Evolutionary conservation across 805 yeast genomes (phyloP).

Genomic region (Torulaspora delbrueckii): DNA sequence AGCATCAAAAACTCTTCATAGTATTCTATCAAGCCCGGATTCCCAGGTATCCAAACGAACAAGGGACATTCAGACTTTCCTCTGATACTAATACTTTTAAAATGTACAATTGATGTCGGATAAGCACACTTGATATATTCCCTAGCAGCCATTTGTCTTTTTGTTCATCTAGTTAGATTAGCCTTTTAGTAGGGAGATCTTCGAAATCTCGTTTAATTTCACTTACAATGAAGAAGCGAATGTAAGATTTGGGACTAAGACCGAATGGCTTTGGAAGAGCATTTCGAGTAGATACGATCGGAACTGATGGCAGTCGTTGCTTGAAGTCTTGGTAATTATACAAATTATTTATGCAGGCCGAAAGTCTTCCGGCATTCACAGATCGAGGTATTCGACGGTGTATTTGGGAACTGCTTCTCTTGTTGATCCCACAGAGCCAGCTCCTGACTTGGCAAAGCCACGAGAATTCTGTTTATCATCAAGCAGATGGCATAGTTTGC

Average conservation of each 20-base stretch:
- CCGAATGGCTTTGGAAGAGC: no score
- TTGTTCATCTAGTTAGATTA: neutral
- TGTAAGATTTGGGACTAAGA: no score
- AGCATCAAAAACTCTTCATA: slow-evolving; percentile 50
- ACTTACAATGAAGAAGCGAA: neutral
- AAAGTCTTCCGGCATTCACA: slow-evolving; percentile 4
- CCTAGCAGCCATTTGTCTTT: slow-evolving; percentile 9
- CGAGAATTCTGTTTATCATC: slow-evolving; percentile 20
- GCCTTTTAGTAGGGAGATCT: neutral
- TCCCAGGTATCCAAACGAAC: slow-evolving; percentile 65
- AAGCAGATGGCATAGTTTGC: slow-evolving; percentile 28
- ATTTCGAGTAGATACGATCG: neutral
- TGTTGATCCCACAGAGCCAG: slow-evolving; percentile 7
- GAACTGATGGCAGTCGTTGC: neutral
- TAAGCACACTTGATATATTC: slow-evolving; percentile 10
- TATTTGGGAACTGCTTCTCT: slow-evolving; percentile 24
- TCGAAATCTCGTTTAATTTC: neutral
- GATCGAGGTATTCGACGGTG: slow-evolving; percentile 31
- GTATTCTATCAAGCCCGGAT: slow-evolving; percentile 68
- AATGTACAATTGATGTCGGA: slow-evolving; percentile 23
- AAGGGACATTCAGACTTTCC: slow-evolving; percentile 31
- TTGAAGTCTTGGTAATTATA: neutral
- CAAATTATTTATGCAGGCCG: slow-evolving; percentile 1
- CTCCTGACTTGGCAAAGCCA: slow-evolving; percentile 5
- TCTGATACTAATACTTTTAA: slow-evolving; percentile 3